Base-by-base conservation (phyloP, 768 basidiomycete genomes). In the Lactarius psammicola region DNA sequence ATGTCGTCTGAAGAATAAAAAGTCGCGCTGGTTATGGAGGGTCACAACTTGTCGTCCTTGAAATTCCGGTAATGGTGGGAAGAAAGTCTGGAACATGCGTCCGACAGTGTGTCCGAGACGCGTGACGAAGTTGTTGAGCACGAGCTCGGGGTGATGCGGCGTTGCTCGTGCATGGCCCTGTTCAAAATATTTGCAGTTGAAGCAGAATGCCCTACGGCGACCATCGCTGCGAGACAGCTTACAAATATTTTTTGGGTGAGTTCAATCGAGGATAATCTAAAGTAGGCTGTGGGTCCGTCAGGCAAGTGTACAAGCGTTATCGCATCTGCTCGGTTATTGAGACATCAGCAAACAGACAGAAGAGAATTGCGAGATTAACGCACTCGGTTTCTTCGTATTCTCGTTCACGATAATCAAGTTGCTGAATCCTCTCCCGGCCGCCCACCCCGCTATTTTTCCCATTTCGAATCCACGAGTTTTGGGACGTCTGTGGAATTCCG, bases 41-140 rank as follows among this genome's bases (percentile, higher is more conserved):
- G 96, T 97, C 15, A 98, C 95, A 11, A 98, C 95, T 76, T 99
- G 97, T 34, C 97, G 80, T 38, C 97, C 97, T 77, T 94, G 89
- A 73, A 97, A 98, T 74, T 97, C 92, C 0, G 95, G 94, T 68
- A 96, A 79, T 8, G 92, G 94, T 20, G 97, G 97, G 79, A 98
- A 98, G 26, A 95, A 84, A 1, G 95, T 95, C 71, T 97, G 96
- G 78, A 98, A 96, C 82, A 99, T 89, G 30, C 94, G 85, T 18
- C 97, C 97, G 59, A 98, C 87, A 18, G 88, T 87, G 73, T 97
- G 92, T 49, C 97, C 97, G 23, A 99, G 86, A 17, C 92, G 85
- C 0, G 97, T 98, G 1, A 92, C 90, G 73, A 99, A 98, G 69
- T 88, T 88, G 76, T 98, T 98, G 36, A 99, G 81, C 61, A 98